Base-by-base conservation (phyloP, 805 yeast genomes). In the Kluyveromyces starmeri region DNA sequence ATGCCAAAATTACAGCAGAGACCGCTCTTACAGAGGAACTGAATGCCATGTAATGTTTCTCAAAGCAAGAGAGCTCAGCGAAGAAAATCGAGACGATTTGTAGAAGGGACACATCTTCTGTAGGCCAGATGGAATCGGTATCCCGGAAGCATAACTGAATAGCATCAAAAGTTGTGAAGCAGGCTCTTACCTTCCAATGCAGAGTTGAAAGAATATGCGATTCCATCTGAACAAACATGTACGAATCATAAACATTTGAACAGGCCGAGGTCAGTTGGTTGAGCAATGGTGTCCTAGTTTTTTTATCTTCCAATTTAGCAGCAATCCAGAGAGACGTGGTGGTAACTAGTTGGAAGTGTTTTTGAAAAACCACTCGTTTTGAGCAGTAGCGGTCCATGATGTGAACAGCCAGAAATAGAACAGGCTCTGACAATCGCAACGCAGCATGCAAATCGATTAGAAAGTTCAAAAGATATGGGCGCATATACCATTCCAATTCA, bases 241-340 rank as follows among this genome's bases (percentile, higher is more conserved):
- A 68, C 25, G 65, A 63, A 40, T 73, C 78, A 50, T 81, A 83
- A 8, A 69, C 69, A 42, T 69, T 65, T 26, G 84, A 78, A 53
- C 89, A 79, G 51, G 81, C 65, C 45, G 68, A 67, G 27, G 75
- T 69, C 36, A 82, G 67, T 45, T 81, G 88, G 29, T 68, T 64
- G 37, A 79, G 64, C 21, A 78, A 71, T 13, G 89, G 89, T 22
- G 77, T 71, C 36, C 78, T 63, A 38, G 69, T 70, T 48, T 84
- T 71, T 52, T 75, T 74, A 42, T 83, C 85, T 42, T 71, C 73
- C 31, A 73, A 66, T 53, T 86, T 86, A 28, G 92, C 73, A 2
- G 95, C 92, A 13, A 86, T 73, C 94, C 95, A 84, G 31, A 86
- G 61, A 18, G 94, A 80, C 0, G 94, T 80, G 44, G 89, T 77